Percentiles rank a stretch among this genome's conserved stretches.
phyloP scores from a whole-genome alignment of 2,329 filamentous ascomycete genomes.

The Fusarium sterilihyphosum region DNA sequence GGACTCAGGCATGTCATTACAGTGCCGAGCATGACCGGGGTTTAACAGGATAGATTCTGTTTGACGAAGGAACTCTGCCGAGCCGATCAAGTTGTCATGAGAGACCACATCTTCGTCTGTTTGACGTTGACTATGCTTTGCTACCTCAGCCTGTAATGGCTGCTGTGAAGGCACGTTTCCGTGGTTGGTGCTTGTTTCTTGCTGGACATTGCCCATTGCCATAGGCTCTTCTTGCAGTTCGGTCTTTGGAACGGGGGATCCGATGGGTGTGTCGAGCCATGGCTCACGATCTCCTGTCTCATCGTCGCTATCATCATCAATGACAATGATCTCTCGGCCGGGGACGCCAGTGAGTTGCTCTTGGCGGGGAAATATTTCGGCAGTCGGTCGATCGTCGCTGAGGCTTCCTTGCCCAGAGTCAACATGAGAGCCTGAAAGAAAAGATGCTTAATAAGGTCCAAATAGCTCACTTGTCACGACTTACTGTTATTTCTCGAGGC shows the following conservation, averaged over 20 bases:
- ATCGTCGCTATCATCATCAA: neutral
- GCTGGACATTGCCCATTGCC: rapidly evolving
- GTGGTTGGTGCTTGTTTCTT: rapidly evolving
- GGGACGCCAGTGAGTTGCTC: rapidly evolving
- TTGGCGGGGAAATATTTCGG: neutral
- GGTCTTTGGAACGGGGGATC: rapidly evolving
- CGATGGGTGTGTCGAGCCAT: neutral
- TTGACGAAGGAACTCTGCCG: neutral
- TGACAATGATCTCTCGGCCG: neutral
- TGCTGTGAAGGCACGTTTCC: rapidly evolving
- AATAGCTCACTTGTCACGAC: rapidly evolving
- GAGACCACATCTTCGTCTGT: neutral
- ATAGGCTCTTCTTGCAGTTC: neutral
- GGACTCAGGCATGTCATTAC: rapidly evolving
- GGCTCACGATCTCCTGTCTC: rapidly evolving
- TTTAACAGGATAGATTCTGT: too few species aligned
- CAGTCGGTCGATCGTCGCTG: neutral
- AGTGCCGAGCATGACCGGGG: neutral
- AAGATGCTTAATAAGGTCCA: rapidly evolving
- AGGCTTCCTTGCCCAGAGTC: rapidly evolving
- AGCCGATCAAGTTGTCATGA: neutral
- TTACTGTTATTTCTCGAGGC: neutral
- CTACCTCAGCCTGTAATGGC: rapidly evolving
- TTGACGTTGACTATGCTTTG: neutral
- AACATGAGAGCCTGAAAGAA: rapidly evolving